Conservation (phyloP, 176 grass and related monocot species). For the Cymbopogon citratus region DNA sequence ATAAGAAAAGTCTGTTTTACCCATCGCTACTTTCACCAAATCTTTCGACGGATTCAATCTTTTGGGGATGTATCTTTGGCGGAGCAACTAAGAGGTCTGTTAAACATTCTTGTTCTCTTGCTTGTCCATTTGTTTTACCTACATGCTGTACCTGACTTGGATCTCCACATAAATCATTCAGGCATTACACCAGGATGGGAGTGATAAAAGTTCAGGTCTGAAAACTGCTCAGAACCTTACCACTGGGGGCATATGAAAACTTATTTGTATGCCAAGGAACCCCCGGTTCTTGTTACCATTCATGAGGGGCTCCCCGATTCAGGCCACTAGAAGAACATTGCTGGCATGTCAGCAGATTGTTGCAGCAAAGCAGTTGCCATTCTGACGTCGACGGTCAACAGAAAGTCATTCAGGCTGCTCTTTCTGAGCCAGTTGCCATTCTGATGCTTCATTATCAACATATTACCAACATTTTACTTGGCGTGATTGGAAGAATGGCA, state of each 20-base stretch:
- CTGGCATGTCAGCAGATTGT: too few relatives aligned
- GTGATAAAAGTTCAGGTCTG: neutral
- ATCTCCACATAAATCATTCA: neutral
- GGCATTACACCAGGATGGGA: neutral
- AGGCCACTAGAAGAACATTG: too few relatives aligned
- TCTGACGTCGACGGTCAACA: neutral
- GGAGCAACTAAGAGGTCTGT: slow-evolving; percentile 24
- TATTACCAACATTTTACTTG: neutral
- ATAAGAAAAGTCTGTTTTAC: too few relatives aligned
- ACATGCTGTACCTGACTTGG: slow-evolving; percentile 1
- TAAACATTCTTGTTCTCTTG: slow-evolving; percentile 6
- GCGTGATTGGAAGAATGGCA: neutral
- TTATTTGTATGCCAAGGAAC: slow-evolving; percentile 12
- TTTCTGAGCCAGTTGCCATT: neutral
- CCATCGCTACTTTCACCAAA: too few relatives aligned
- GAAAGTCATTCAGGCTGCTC: slow-evolving; percentile 4
- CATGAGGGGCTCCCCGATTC: neutral
- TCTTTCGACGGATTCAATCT: too few relatives aligned
- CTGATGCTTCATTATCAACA: neutral
- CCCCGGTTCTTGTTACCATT: neutral
- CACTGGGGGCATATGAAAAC: neutral
- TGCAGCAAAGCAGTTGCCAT: neutral
- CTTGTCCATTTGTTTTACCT: slow-evolving; percentile 17
- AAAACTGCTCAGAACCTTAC: neutral
- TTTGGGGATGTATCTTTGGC: too few relatives aligned